Conservation (phyloP, 1,284 basidiomycete species). For the Sporisorium graminicola region DNA sequence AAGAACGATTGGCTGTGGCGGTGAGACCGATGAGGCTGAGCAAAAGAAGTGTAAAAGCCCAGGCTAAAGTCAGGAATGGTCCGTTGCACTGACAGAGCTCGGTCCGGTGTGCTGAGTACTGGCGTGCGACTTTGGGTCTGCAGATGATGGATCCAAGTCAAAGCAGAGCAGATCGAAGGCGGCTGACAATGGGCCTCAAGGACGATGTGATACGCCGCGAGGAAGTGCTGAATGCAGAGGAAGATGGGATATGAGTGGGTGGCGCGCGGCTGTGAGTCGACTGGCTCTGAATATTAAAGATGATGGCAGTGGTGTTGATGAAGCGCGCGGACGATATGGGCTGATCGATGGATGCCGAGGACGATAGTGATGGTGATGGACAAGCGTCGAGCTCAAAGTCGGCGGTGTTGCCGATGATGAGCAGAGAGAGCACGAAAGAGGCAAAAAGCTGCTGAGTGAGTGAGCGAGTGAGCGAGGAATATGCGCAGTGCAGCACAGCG, state of each 20-base stretch:
- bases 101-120: not conserved
- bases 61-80: not conserved
- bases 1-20: not conserved
- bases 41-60: no score
- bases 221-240: not conserved
- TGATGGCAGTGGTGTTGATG: not conserved
- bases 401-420: conserved; percentile 9
- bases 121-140: not conserved
- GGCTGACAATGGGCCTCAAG: not conserved
- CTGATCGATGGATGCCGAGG: not conserved
- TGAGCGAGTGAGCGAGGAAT: not conserved
- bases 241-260: not conserved
- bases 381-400: not conserved
- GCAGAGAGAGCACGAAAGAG: not conserved
- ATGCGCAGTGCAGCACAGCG: not conserved
- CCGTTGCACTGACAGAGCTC: no score
- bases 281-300: not conserved
- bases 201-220: not conserved
- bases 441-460: not conserved
- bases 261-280: not conserved
- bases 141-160: not conserved
- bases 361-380: not conserved
- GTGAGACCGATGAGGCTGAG: not conserved
- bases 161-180: not conserved
- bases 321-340: not conserved